These are phyloP conservation scores for Penicillium coprophilum DNA, from an alignment of 495 filamentous ascomycete species.

Conservation along the genomic window DNA sequence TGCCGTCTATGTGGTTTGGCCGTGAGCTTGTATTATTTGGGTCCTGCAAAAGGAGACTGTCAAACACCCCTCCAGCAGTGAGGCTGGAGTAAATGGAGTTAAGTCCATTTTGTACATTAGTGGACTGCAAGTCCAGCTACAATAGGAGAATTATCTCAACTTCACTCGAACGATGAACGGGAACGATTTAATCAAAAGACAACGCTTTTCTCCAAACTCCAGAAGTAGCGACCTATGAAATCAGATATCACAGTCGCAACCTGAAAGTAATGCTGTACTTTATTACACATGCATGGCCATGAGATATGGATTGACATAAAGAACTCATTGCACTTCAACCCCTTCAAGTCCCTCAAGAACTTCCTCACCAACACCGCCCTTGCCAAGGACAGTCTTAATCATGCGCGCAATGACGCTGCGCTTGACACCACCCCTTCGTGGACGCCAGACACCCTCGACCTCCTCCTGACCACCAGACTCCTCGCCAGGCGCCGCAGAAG, in stretches of 20 bases:
- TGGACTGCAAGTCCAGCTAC: conserved; percentile 1
- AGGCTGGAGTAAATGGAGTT: background rate
- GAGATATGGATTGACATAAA: background rate
- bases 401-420: conserved; percentile 64
- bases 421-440: conserved; percentile 72
- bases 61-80: background rate
- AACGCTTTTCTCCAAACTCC: conserved; percentile 9
- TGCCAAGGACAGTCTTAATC: conserved; percentile 62
- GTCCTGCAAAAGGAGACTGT: conserved; percentile 2
- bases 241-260: conserved; percentile 5
- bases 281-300: background rate
- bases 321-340: conserved; percentile 40
- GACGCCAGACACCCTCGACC: conserved; percentile 74
- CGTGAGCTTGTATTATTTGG: background rate
- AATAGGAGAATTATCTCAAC: background rate
- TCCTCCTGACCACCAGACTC: conserved; percentile 49
- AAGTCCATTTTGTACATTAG: conserved; percentile 8
- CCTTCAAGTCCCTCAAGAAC: conserved; percentile 75
- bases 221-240: background rate
- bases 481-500: conserved; percentile 31
- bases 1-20: background rate
- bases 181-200: background rate
- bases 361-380: conserved; percentile 79
- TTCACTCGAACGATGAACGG: background rate
- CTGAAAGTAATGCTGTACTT: background rate